Evolutionary conservation across 2,329 filamentous ascomycete genomes (phyloP), one percentile per base, ranked within the genome.

Genomic region (Fusarium sp.): DNA sequence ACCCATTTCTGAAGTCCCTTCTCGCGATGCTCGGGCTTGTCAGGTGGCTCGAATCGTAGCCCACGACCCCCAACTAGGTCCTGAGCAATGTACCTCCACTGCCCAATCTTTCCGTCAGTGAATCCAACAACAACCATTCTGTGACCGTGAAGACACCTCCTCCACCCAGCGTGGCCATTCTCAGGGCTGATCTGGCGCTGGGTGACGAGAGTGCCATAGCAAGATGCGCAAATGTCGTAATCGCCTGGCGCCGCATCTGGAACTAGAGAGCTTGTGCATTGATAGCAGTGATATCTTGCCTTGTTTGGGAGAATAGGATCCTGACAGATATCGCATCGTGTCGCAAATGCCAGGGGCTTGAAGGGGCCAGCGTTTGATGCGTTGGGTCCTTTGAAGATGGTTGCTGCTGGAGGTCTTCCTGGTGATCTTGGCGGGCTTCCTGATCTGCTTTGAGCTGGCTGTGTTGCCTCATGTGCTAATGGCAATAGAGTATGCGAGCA

Each of bases 401-500:
- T 85, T 3, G 89, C 88, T 75, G 85, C 85, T 57, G 85, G 81
- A 65, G 87, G 84, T 43, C 83, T 81, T 77, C 85, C 86, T 54
- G 85, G 82, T 54, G 87, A 85, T 41, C 82, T 79, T 34, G 85
- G 73, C 18, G 73, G 81, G 68, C 85, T 83, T 62, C 83, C 78
- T 64, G 86, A 82, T 1, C 87, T 84, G 20, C 81, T 63, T 4
- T 72, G 68, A 73, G 79, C 75, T 73, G 80, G 75, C 10, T 82
- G 77, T 2, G 81, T 78, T 32, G 84, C 81, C 52, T 89, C 87
- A 75, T 95, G 92, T 1, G 92, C 90, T 52, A 97, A 85, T 0
- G 95, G 94, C 1, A 97, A 85, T 1, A 98, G 87, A 8, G 93
- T 88, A 79, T 98, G 96, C 0, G 92, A 93, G 83, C 96, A 98